Base-by-base conservation (phyloP, 2,329 filamentous ascomycete species). In the Venturiaceae sp. region DNA sequence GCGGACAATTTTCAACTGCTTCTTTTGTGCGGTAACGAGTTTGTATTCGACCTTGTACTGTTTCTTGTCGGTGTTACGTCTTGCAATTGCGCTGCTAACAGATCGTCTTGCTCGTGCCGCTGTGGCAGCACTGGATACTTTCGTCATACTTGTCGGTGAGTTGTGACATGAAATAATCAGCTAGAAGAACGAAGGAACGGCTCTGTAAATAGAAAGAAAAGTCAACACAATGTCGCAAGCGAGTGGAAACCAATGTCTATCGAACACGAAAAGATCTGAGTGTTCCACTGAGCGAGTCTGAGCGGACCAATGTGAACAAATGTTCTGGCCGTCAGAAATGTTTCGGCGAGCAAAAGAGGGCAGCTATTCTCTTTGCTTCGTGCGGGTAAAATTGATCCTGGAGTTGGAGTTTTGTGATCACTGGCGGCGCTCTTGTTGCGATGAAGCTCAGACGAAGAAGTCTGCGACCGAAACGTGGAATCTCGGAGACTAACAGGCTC, bases 1-100 rank as follows among this genome's bases (percentile, higher is more conserved):
- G 34, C 52, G 11, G 52, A 53, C 52, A 30, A 53, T 34, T 53
- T 53, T 53, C 32, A 53, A n/a, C 23, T 34, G 52, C 34, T n/a
- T 53, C 52, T 53, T 53, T 37, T 36, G 16, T 8, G 52, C 52
- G 23, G 19, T 3, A 5, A 53, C n/a, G 8, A 53, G 34, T 13
- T 53, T 53, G 30, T n/a, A n/a, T 23, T 53, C 52, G 14, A 53
- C 23, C 52, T 53, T 53, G 30, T 53, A 53, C 4, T 46, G 41
- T 30, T 53, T 53, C 52, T 53, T 53, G 19, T 53, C 52, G 34
- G 11, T 23, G 13, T 36, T 53, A 53, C 21, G 52, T 19, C 21
- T n/a, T 19, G 30, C 52, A n/a, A 37, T n/a, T 5, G n/a, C 28
- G 32, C 32, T 53, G 32, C 52, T 53, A 14, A 23, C 34, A 21